Evolutionary conservation across 768 basidiomycete species (phyloP), one percentile per base, ranked within the genome.

Genomic region (Jaapia argillacea): DNA sequence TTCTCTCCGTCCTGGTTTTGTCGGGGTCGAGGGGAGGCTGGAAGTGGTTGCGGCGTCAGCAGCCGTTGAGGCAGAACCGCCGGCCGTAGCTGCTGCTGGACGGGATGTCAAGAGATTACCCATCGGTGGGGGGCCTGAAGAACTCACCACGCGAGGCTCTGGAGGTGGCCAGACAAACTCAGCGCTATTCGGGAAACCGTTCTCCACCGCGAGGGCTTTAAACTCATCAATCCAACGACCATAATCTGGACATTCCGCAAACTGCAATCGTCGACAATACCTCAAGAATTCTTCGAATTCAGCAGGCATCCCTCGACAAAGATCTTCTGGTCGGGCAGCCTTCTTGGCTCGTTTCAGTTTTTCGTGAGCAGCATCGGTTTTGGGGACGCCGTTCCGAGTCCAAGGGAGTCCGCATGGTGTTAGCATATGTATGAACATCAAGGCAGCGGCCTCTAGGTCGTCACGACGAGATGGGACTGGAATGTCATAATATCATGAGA

Each of bases 341-440:
- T 67, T 66, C 56, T 88, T 88, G 45, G 74, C 76, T n/a, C 68
- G 69, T 43, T 79, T 85, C 13, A 88, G 61, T 3, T 66, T 68
- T 23, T 71, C 65, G 58, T 86, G 84, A 6, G 76, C 76, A 14
- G 65, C 68, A 18, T 78, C 72, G 4, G 77, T 77, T 51, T 81
- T 82, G 5, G 85, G 85, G 12, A 87, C 73, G n/a, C 85, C 85
- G 47, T 82, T 81, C 20, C 85, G 72, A 31, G 83, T 87, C 85
- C 85, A 88, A 14, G 74, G 62, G 20, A 88, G 72, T 6, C 85
- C 85, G 13, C 77, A 72, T 2, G 85, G 84, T 4, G 79, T 88
- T 36, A 88, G 67, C 21, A 88, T 68, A 55, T 88, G 85, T 43
- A 88, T 83, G 43, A 88, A 67, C 83, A 88, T 83, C 37, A 88